Evolutionary conservation across 805 yeast species (phyloP).

Genomic region (Ogataea paradorogensis): DNA sequence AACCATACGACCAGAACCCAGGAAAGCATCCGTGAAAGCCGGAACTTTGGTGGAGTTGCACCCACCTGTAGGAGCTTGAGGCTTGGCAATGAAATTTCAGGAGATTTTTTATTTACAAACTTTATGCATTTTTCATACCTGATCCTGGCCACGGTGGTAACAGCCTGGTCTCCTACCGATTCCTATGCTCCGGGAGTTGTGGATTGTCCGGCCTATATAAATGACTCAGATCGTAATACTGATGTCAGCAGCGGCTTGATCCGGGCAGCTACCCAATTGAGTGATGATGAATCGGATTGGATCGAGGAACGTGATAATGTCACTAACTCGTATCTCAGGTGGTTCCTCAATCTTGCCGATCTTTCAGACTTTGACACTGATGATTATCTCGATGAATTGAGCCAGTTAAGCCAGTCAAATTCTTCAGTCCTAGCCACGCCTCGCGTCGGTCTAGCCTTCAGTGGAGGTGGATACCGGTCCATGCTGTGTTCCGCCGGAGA

Average conservation of each 20-base stretch:
- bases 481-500: constrained; percentile 85
- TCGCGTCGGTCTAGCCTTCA: constrained; percentile 57
- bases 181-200: constrained; percentile 62
- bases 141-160: constrained; percentile 1
- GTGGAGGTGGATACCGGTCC: constrained; percentile 92
- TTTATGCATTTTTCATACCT: constrained; percentile 2
- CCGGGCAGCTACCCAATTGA: constrained; percentile 48
- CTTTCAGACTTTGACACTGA: constrained; percentile 48
- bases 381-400: constrained; percentile 36
- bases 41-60: too few species aligned
- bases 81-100: not conserved
- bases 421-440: constrained; percentile 35
- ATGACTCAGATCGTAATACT: constrained; percentile 17
- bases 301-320: constrained; percentile 43
- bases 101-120: not conserved
- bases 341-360: constrained; percentile 45
- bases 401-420: constrained; percentile 21
- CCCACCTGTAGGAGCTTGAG: not conserved
- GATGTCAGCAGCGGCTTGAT: constrained; percentile 23
- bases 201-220: constrained; percentile 45
- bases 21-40: too few species aligned
- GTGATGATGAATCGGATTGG: constrained; percentile 52
- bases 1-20: too few species aligned
- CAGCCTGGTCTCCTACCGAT: constrained; percentile 52
- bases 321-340: constrained; percentile 43